A percentile compares a stretch with the other conserved stretches of the same genome.
Evolutionary conservation across 768 basidiomycete species (phyloP).

Genomic region (Pisolithus microcarpus): DNA sequence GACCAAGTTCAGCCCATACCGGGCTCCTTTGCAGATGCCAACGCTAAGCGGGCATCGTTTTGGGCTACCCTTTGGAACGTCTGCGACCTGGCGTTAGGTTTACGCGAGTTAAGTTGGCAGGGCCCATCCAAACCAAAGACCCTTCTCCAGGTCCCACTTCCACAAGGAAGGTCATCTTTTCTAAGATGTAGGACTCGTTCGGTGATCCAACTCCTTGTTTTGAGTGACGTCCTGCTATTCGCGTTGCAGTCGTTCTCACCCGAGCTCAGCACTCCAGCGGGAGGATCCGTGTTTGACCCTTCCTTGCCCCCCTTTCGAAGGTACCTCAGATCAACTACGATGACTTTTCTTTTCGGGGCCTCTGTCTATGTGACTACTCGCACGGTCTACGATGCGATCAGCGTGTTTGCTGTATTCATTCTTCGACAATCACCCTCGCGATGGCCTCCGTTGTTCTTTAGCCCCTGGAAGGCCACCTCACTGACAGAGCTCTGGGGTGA

Average conservation of each 20-base stretch:
- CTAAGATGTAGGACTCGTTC: neutral
- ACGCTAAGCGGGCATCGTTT: neutral
- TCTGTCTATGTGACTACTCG: constrained; percentile 40
- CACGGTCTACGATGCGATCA: constrained; percentile 30
- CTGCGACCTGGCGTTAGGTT: constrained; percentile 7
- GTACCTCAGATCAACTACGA: constrained; percentile 33
- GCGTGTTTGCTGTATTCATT: constrained; percentile 38
- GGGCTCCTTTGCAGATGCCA: neutral
- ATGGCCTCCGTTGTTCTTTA: constrained; percentile 53
- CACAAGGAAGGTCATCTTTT: neutral
- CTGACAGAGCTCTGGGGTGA: constrained; percentile 50
- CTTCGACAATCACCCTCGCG: constrained; percentile 38
- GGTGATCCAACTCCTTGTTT: neutral
- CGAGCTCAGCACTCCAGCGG: constrained; percentile 20
- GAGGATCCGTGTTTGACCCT: constrained; percentile 28
- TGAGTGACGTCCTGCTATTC: neutral
- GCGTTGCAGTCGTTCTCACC: constrained; percentile 41
- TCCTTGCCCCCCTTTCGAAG: constrained; percentile 24
- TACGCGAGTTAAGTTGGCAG: constrained; percentile 9
- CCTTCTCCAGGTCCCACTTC: neutral
- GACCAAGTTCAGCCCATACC: constrained; percentile 1
- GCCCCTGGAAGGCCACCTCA: constrained; percentile 47
- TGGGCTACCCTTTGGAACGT: constrained; percentile 2
- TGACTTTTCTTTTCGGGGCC: constrained; percentile 39
- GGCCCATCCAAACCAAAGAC: constrained; percentile 2